These are phyloP conservation scores for Albugo candida DNA, from an alignment of 352 stramenopile species.

Conservation along the genomic window DNA sequence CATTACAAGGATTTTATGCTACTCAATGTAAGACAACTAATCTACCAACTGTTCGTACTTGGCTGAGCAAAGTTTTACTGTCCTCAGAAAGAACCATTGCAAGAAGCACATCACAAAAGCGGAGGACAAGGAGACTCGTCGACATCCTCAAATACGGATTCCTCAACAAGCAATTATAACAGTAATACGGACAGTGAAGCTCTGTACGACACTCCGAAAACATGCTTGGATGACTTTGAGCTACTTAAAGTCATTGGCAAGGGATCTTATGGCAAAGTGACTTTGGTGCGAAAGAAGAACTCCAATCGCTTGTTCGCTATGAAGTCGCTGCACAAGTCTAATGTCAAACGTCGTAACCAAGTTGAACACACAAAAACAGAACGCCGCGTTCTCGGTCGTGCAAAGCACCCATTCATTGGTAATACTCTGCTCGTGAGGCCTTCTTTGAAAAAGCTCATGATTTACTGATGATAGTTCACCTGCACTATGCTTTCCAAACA, in stretches of 20 bases:
- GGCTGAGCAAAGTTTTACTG: background rate
- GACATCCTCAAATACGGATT: constrained; percentile 13
- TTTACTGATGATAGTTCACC: constrained; percentile 25
- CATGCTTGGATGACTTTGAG: constrained; percentile 83
- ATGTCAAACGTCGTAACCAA: constrained; percentile 72
- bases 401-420: constrained; percentile 83
- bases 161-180: constrained; percentile 9
- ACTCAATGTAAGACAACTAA: constrained; percentile 23
- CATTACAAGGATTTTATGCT: constrained; percentile 68
- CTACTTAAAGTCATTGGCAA: constrained; percentile 85
- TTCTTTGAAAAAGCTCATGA: background rate
- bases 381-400: constrained; percentile 61
- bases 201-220: constrained; percentile 78
- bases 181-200: constrained; percentile 20
- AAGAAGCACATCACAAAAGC: constrained; percentile 21
- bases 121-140: constrained; percentile 2
- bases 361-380: constrained; percentile 73
- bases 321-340: constrained; percentile 82
- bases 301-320: constrained; percentile 58
- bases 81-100: constrained; percentile 48
- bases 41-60: background rate
- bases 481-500: constrained; percentile 84
- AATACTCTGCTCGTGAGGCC: background rate
- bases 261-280: constrained; percentile 83
- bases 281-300: constrained; percentile 72